phyloP scores from a whole-genome alignment of 2,329 filamentous ascomycete genomes.

The Trichoderma koningiopsis region DNA sequence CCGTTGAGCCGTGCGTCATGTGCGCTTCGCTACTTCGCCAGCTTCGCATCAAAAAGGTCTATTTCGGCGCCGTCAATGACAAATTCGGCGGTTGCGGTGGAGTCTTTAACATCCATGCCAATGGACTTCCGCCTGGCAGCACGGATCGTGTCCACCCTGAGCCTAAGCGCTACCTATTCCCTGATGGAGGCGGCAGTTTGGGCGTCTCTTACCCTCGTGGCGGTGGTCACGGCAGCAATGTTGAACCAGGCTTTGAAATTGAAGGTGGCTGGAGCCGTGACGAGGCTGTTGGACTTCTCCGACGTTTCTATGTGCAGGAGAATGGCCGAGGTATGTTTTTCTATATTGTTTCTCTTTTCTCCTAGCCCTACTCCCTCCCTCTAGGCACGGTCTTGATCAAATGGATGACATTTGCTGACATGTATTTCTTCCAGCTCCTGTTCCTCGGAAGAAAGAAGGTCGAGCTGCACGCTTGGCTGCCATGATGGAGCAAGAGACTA shows the following conservation, averaged over 20 bases:
- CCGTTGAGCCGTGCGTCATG: conserved; percentile 98
- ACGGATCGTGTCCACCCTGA: conserved; percentile 47
- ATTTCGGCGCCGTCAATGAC: conserved; percentile 94
- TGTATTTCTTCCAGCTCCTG: conserved; percentile 43
- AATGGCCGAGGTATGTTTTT: conserved; percentile 76
- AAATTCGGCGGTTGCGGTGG: conserved; percentile 96
- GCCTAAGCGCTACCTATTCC: conserved; percentile 41
- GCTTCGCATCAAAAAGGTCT: conserved; percentile 83
- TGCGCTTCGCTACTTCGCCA: conserved; percentile 91
- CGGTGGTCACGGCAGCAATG: conserved; percentile 62
- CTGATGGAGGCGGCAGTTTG: conserved; percentile 41
- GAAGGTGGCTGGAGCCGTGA: conserved; percentile 87
- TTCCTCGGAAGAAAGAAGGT: conserved; percentile 58
- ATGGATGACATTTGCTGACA: conserved; percentile 28
- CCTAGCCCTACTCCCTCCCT: too few species aligned
- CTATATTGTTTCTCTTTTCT: neutral
- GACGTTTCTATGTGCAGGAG: conserved; percentile 96
- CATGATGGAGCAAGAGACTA: conserved; percentile 50
- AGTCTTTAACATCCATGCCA: conserved; percentile 81
- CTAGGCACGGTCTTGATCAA: neutral
- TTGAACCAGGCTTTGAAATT: conserved; percentile 79
- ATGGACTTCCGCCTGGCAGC: conserved; percentile 49
- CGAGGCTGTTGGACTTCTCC: conserved; percentile 87
- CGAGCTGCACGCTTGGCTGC: conserved; percentile 56
- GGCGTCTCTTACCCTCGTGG: conserved; percentile 43